phyloP scores from a whole-genome alignment of 2,329 filamentous ascomycete species.

The Teratosphaeria destructans region DNA sequence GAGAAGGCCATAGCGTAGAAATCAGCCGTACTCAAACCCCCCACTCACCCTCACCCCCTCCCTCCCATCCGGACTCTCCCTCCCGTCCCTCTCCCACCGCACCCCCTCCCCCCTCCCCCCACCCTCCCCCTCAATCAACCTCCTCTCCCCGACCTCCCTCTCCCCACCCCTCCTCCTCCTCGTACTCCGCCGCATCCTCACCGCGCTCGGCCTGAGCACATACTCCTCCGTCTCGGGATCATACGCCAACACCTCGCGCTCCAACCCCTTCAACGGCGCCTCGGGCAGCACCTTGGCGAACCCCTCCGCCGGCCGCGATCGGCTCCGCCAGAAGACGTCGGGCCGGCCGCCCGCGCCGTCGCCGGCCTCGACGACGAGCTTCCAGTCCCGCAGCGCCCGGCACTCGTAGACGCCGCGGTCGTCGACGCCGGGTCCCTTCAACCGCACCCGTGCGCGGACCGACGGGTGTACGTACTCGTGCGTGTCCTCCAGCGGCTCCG shows the following conservation, averaged over 20 bases:
- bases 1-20: not conserved
- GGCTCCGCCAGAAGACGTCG: constrained; percentile 32
- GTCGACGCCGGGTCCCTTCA: constrained; percentile 36
- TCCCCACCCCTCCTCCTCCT: not conserved
- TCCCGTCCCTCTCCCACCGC: not conserved
- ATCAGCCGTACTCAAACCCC: not conserved
- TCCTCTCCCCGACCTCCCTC: not conserved
- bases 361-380: constrained; percentile 32
- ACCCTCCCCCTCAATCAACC: not conserved
- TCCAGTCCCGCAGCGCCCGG: constrained; percentile 36
- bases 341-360: constrained; percentile 21
- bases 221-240: constrained; percentile 15
- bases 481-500: constrained; percentile 36
- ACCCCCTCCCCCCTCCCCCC: not conserved
- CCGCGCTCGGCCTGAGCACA: constrained; percentile 11
- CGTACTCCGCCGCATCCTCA: constrained; percentile 12
- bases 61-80: not conserved
- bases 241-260: constrained; percentile 29
- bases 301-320: constrained; percentile 7
- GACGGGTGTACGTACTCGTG: constrained; percentile 44
- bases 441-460: constrained; percentile 34
- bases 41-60: not conserved
- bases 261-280: constrained; percentile 33
- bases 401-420: constrained; percentile 37
- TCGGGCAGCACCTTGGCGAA: constrained; percentile 29